Evolutionary conservation across 305 asterid species (phyloP), one percentile per base, ranked within the genome.

Genomic region (Fraxinus floribunda): DNA sequence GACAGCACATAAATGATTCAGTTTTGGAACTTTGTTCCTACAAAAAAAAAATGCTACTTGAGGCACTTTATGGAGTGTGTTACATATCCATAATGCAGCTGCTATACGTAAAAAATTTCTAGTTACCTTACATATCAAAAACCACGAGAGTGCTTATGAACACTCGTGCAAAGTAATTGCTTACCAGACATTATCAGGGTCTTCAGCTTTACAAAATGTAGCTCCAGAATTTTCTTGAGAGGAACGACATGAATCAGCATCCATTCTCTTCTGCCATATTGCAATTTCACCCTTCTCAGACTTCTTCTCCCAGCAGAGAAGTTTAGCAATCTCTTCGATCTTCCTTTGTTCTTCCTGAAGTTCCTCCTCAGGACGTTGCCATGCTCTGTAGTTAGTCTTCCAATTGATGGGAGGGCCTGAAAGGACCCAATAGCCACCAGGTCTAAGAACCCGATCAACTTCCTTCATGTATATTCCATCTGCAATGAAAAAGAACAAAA

Each of bases 361-460:
- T 9, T 95, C 98, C 86, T 93, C 98, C 88, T 72, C 84, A 62
- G 99, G 90, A 52, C 99, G 98, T 81, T 95, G 97, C 99, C 99
- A 95, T 81, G 99, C 88, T 90, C 88, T 88, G 89, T 77, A 94
- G 86, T 92, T 90, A 30, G 86, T 80, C 90, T 95, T 93, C 94
- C 94, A 95, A 83, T 91, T 92, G 85, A 95, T 94, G 9, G 99
- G 99, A 83, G 99, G 99, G 70, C 99, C 99, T 11, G 99, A 94
- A 81, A 95, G 98, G 77, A 95, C 94, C 99, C 99, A 95, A 85
- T 88, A 95, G 75, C 99, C 99, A 85, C 99, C 99, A 78, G 97
- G 98, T 84, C 99, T 91, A 66, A 95, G 97, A 82, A 95, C 99
- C 77, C 99, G 92, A 55, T 95, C 99, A 81, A 95, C 97, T 90